Evolutionary conservation across 495 filamentous ascomycete species (phyloP).

Genomic region (Aspergillus sclerotiicarbonarius): DNA sequence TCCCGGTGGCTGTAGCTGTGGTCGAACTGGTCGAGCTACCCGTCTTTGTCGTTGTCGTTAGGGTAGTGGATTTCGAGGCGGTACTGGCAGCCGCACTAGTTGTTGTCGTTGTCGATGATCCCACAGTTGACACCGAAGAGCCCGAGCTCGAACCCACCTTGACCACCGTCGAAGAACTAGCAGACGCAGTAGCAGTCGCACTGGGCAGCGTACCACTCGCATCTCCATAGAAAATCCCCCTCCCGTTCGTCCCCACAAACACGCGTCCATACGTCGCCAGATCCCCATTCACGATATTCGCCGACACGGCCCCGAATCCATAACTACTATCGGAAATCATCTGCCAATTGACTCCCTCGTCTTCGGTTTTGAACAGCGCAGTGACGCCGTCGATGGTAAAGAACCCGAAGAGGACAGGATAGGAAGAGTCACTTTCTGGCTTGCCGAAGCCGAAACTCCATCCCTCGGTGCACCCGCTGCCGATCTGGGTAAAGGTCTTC

Average conservation of each 20-base stretch:
- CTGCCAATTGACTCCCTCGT: conserved; percentile 12
- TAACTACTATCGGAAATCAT: conserved; percentile 11
- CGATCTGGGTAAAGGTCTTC: conserved; percentile 9
- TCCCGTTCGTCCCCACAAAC: conserved; percentile 15
- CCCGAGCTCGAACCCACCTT: neutral
- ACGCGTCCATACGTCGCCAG: conserved; percentile 9
- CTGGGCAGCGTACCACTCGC: conserved; percentile 4
- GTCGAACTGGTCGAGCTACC: neutral
- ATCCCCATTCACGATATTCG: conserved; percentile 16
- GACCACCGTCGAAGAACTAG: neutral
- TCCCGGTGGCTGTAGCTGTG: neutral
- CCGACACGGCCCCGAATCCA: conserved; percentile 13
- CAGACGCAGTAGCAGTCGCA: neutral
- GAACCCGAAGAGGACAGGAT: conserved; percentile 13
- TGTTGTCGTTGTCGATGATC: neutral
- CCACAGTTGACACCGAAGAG: conserved; percentile 2
- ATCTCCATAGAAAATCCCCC: conserved; percentile 15
- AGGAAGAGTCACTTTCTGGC: neutral
- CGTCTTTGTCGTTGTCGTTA: neutral
- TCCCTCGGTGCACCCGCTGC: conserved; percentile 5
- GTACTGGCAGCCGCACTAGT: neutral
- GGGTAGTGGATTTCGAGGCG: neutral
- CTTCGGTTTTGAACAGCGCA: conserved; percentile 15
- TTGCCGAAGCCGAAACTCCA: conserved; percentile 14
- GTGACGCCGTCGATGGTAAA: conserved; percentile 14